These are phyloP conservation scores for Scleromitrula shiraiana DNA, from an alignment of 2,329 filamentous ascomycete species.

Conservation along the genomic window DNA sequence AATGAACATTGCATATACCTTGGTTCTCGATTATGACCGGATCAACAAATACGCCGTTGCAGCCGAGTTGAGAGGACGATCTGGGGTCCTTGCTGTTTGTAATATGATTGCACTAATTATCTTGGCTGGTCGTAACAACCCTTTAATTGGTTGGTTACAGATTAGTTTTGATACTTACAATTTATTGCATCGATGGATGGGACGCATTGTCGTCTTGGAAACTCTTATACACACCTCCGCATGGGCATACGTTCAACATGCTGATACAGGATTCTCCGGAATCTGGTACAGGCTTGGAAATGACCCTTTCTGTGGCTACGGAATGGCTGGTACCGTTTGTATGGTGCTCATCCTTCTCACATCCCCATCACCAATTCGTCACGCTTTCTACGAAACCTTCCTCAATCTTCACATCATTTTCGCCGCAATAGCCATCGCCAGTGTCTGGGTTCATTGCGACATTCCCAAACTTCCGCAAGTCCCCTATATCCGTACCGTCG, in stretches of 20 bases:
- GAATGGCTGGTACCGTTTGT: constrained; percentile 51
- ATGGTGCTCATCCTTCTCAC: constrained; percentile 61
- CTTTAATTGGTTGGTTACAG: constrained; percentile 69
- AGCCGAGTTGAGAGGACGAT: constrained; percentile 78
- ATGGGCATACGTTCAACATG: constrained; percentile 66
- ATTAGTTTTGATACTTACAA: constrained; percentile 98
- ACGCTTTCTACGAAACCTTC: constrained; percentile 97
- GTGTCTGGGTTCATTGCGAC: constrained; percentile 72
- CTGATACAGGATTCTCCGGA: constrained; percentile 54
- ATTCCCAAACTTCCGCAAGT: constrained; percentile 58
- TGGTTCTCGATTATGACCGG: constrained; percentile 51
- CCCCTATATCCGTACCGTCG: constrained; percentile 64
- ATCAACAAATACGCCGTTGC: constrained; percentile 55
- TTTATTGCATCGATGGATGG: constrained; percentile 76
- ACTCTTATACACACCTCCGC: constrained; percentile 60
- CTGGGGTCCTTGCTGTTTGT: constrained; percentile 73
- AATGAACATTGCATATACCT: constrained; percentile 57
- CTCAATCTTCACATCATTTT: constrained; percentile 76
- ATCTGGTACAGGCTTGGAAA: constrained; percentile 45
- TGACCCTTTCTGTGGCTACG: constrained; percentile 57
- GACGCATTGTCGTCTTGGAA: constrained; percentile 63
- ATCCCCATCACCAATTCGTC: constrained; percentile 72
- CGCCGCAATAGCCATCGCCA: constrained; percentile 58
- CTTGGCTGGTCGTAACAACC: constrained; percentile 88
- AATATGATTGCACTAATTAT: constrained; percentile 91